A percentile compares a stretch with the other conserved stretches of the same genome.
These are phyloP conservation scores for Fraxinus excelsior DNA, from an alignment of 257 asterid species.

Conservation along the genomic window DNA sequence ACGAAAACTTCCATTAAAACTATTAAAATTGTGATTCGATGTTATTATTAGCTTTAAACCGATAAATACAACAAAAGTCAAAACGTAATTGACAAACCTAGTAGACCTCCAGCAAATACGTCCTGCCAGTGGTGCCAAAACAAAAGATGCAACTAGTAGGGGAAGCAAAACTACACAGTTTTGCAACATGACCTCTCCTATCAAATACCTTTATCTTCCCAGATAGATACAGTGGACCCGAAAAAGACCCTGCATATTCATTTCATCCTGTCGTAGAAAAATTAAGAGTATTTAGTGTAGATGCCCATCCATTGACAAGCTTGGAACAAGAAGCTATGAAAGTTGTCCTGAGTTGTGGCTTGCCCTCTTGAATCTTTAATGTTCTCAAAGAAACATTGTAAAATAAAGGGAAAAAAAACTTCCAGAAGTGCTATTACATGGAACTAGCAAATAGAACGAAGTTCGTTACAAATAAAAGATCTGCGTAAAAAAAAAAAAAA, in stretches of 20 bases:
- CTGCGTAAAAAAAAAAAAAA: too few relatives aligned
- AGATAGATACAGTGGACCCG: slow-evolving; percentile 74
- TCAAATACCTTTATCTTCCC: slow-evolving; percentile 83
- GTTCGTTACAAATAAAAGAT: neutral
- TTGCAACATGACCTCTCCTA: slow-evolving; percentile 69
- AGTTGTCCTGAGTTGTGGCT: neutral
- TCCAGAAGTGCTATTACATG: neutral
- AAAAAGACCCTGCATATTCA: slow-evolving; percentile 63
- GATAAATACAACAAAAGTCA: neutral
- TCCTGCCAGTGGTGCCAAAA: slow-evolving; percentile 75
- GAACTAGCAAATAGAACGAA: neutral
- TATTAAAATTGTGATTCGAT: neutral
- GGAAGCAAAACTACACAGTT: slow-evolving; percentile 74
- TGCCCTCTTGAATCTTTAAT: neutral
- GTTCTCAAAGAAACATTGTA: neutral
- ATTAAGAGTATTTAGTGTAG: neutral
- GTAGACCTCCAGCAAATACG: too few relatives aligned
- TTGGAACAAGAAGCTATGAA: neutral
- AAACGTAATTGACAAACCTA: slow-evolving; percentile 51
- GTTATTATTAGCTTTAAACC: neutral
- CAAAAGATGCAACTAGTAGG: slow-evolving; percentile 55
- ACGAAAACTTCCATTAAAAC: slow-evolving; percentile 8
- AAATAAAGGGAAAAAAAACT: neutral
- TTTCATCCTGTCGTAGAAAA: neutral
- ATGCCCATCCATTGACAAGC: neutral